A percentile compares a stretch with the other conserved stretches of the same genome.
These are phyloP conservation scores for Amphibolis antarctica DNA, from an alignment of 106 monocot genomes.

Conservation along the genomic window DNA sequence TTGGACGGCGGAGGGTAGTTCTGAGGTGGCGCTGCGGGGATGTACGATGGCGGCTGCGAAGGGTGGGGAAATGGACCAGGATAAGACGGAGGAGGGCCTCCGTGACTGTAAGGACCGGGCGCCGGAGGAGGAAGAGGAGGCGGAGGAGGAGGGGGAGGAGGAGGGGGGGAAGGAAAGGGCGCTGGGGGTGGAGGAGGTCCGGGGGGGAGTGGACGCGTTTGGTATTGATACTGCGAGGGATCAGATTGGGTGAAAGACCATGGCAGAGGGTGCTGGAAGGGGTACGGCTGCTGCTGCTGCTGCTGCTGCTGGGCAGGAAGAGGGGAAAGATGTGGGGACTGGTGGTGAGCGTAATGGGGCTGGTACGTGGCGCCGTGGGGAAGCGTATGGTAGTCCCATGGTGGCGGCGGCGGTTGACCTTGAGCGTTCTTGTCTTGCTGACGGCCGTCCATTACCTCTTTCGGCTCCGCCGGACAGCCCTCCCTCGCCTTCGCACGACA, in stretches of 20 bases:
- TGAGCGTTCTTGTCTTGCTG: no score
- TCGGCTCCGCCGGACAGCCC: no score
- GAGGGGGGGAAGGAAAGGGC: background rate
- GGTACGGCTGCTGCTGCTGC: background rate
- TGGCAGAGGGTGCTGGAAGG: no score
- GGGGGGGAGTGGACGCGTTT: background rate
- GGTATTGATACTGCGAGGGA: no score
- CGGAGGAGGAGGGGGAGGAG: no score
- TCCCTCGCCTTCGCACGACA: no score
- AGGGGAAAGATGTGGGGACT: background rate
- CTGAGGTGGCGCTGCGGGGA: background rate
- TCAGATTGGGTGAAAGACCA: no score
- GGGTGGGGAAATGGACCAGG: background rate
- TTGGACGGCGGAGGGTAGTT: constrained; percentile 10
- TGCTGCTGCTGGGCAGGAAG: background rate
- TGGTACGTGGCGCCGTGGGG: no score
- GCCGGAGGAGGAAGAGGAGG: background rate
- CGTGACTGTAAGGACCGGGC: background rate
- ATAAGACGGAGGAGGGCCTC: background rate
- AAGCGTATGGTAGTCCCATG: no score
- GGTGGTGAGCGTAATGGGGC: background rate
- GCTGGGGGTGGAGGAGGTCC: background rate
- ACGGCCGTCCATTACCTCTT: no score
- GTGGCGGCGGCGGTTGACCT: no score
- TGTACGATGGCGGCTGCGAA: background rate